Conservation (phyloP, 352 stramenopile species). For the Phytophthora cryptogea region DNA sequence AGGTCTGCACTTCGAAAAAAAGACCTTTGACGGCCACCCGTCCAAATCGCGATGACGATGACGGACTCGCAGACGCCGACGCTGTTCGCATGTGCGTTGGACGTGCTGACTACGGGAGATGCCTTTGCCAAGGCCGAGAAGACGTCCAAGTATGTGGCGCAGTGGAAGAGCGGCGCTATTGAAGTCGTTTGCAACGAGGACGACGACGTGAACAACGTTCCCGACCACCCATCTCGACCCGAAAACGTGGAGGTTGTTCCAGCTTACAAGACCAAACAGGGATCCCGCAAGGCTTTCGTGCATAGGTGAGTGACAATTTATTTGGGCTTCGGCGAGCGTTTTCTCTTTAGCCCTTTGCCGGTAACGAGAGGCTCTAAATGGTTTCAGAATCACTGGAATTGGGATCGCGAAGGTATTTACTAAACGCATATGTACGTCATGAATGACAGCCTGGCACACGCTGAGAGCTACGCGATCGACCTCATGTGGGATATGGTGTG, state of each 20-base stretch:
- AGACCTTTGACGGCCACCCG: conserved; percentile 5
- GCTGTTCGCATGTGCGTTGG: conserved; percentile 48
- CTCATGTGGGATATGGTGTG: conserved; percentile 70
- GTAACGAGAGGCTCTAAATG: neutral
- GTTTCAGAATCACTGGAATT: neutral
- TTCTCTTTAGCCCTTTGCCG: neutral
- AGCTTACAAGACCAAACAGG: conserved; percentile 49
- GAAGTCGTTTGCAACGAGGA: conserved; percentile 27
- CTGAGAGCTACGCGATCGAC: conserved; percentile 68
- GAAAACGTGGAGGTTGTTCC: conserved; percentile 51
- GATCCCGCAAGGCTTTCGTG: conserved; percentile 55
- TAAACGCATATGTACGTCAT: conserved; percentile 3
- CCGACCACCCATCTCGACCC: conserved; percentile 48
- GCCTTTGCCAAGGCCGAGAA: conserved; percentile 46
- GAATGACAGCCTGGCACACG: conserved; percentile 43
- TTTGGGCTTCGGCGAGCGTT: neutral
- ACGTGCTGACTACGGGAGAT: conserved; percentile 45
- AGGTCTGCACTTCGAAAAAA: neutral
- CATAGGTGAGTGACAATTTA: conserved; percentile 27
- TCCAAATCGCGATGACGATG: conserved; percentile 21
- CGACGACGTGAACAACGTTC: conserved; percentile 46
- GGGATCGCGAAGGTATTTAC: neutral
- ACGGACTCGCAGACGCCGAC: conserved; percentile 19
- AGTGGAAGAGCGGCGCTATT: conserved; percentile 41
- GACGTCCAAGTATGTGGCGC: conserved; percentile 36